These are phyloP conservation scores for Blastosporella zonata DNA, from an alignment of 1,284 basidiomycete species.

Conservation along the genomic window DNA sequence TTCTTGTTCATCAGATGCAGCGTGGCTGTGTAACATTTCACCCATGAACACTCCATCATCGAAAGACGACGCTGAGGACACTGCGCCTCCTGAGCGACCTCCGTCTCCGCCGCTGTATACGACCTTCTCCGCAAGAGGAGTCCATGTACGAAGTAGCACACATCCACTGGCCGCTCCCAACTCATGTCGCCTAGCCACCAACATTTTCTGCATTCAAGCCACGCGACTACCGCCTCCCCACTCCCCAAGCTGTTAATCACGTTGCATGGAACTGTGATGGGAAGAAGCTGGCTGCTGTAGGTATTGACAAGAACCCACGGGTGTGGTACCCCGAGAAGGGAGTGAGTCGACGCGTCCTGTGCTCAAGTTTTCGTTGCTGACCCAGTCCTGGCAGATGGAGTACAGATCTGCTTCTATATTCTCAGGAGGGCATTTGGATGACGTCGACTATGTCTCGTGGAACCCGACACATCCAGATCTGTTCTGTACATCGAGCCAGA, in stretches of 20 bases:
- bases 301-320: slow-evolving; percentile 73
- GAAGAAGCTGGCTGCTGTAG: slow-evolving; percentile 71
- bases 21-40: slow-evolving; percentile 13
- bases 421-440: slow-evolving; percentile 67
- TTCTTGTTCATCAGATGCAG: not conserved
- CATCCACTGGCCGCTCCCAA: slow-evolving; percentile 24
- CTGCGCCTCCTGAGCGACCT: slow-evolving; percentile 61
- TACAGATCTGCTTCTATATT: slow-evolving; percentile 58
- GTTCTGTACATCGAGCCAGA: slow-evolving; percentile 74
- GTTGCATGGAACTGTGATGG: slow-evolving; percentile 82
- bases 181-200: slow-evolving; percentile 49
- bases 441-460: slow-evolving; percentile 76
- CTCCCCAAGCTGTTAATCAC: slow-evolving; percentile 63
- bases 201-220: slow-evolving; percentile 76
- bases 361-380: slow-evolving; percentile 3
- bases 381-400: slow-evolving; percentile 54
- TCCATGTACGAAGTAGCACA: slow-evolving; percentile 57
- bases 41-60: slow-evolving; percentile 26
- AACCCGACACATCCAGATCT: slow-evolving; percentile 78
- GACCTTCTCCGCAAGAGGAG: slow-evolving; percentile 62
- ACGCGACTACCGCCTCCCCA: slow-evolving; percentile 65
- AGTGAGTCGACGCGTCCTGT: slow-evolving; percentile 38
- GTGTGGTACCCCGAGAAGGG: slow-evolving; percentile 75
- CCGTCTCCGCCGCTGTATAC: slow-evolving; percentile 71
- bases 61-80: slow-evolving; percentile 55